Evolutionary conservation across 2,329 filamentous ascomycete species (phyloP), one percentile per base, ranked within the genome.

Genomic region (Curvularia hawaiiensis): DNA sequence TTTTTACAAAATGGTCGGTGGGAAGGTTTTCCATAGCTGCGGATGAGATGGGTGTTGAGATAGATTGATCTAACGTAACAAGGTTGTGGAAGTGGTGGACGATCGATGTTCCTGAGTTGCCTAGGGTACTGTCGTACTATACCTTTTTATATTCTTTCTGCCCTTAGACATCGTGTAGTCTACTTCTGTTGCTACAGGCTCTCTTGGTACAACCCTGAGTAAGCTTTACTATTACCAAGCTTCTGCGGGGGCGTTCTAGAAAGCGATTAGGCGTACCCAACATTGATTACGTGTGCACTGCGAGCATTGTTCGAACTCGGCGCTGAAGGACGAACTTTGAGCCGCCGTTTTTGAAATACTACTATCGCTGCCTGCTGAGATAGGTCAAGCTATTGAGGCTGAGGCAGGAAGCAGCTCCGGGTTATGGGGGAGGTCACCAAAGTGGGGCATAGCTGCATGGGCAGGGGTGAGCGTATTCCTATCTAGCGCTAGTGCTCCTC

Each of bases 11-110:
- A 41, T 63, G 53, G 22, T 67, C 63, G 14, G 49, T 39, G 10
- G 66, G 66, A 16, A 64, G 59, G n/a, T 62, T 45, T 10, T 62
- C 58, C 62, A 64, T 64, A 9, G 22, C 24, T 39, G 16, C 24
- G 14, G 8, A 40, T 41, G 38, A 43, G 14, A 24, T 22, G 12
- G 6, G 11, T 33, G 18, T 14, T 47, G 18, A 33, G 18, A 31
- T 33, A 9, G 20, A 22, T 18, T 33, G 18, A 24, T n/a, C 5
- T 31, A 16, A 47, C 18, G 12, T 16, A 16, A 24, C 40, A 26
- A 16, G 20, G 11, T 16, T 43, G 12, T 26, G 11, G 44, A 22
- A 22, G 16, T 47, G 28, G 4, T 16, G 12, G 22, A 33, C 16
- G 16, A 16, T 31, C 8, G 40, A 26, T 45, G 12, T 35, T 44